Evolutionary conservation across 768 basidiomycete species (phyloP).

Genomic region (Mycena latifolia): DNA sequence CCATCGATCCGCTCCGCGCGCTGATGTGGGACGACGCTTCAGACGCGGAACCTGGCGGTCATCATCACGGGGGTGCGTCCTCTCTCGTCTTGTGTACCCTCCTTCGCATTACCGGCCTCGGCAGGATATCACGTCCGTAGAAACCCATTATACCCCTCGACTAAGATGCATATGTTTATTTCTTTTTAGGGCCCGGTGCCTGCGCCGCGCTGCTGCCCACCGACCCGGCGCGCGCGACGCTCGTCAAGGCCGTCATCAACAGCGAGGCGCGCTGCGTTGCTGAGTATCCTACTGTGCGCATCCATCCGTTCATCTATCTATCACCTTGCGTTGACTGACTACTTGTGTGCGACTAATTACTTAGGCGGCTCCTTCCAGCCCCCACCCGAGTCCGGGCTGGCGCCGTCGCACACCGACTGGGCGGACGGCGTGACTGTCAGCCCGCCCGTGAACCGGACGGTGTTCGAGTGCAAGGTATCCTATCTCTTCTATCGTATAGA

Average conservation of each 20-base stretch:
- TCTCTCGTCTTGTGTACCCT: background rate
- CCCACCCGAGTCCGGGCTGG: constrained; percentile 78
- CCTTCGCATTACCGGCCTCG: background rate
- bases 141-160: background rate
- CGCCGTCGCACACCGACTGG: constrained; percentile 74
- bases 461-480: constrained; percentile 86
- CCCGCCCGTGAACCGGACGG: constrained; percentile 79
- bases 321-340: too few relatives aligned
- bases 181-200: constrained; percentile 86
- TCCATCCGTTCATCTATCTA: background rate
- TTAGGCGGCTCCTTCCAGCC: constrained; percentile 84
- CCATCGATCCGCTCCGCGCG: background rate
- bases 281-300: constrained; percentile 77
- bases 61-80: constrained; percentile 81
- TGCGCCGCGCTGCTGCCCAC: constrained; percentile 65
- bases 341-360: too few relatives aligned
- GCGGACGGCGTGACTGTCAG: constrained; percentile 79
- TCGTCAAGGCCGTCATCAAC: constrained; percentile 87
- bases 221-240: constrained; percentile 69
- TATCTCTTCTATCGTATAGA: too few relatives aligned
- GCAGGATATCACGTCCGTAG: constrained; percentile 79
- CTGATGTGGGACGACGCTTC: too few relatives aligned
- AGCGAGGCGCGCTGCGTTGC: constrained; percentile 82
- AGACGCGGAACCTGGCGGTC: constrained; percentile 80
- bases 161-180: too few relatives aligned